Base-by-base conservation (phyloP, 768 basidiomycete genomes). In the Kwoniella pini region DNA sequence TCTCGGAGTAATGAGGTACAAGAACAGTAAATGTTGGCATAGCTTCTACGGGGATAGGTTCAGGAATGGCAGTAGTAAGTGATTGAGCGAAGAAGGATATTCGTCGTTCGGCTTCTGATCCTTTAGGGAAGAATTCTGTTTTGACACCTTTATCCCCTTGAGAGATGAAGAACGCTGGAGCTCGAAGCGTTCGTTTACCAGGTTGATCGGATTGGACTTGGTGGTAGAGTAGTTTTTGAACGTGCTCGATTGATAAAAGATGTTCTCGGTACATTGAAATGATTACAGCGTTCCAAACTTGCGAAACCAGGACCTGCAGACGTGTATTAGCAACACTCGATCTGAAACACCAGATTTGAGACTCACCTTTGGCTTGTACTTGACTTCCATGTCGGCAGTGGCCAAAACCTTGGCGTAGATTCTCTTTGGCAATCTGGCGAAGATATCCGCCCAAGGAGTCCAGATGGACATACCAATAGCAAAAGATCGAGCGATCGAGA, bases 241-340 rank as follows among this genome's bases (percentile, higher is more conserved):
- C 95, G 71, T 99, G 96, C 69, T 97, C 93, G 74, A 99, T 99
- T 48, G 94, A 97, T 33, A 98, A 82, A n/a, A 99, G 79, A 76
- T 98, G 96, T 78, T 99, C 96, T 74, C 96, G 88, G 80, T 98
- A 99, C 96, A 99, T 99, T 13, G 95, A 98, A 68, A 99, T 98
- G 80, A 99, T 96, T 80, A 99, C 88, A 22, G 96, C 96, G 77
- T 99, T 99, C 96, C 96, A 98, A 56, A 99, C 94, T 80, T 97
- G 96, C 15, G 94, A 96, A 43, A 99, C 95, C 39, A 99, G 84
- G 38, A 99, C 92, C 90, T 92, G 55, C 26, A 31, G n/a, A 60
- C 15, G 33, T 7, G 33, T 15, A 38, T 51, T 42, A 52, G 45
- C 42, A n/a, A 15, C 50, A 30, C 7, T 40, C 33, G 54, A 21